Evolutionary conservation across 2,329 filamentous ascomycete species (phyloP).

Genomic region (Achaetomium macrosporum): DNA sequence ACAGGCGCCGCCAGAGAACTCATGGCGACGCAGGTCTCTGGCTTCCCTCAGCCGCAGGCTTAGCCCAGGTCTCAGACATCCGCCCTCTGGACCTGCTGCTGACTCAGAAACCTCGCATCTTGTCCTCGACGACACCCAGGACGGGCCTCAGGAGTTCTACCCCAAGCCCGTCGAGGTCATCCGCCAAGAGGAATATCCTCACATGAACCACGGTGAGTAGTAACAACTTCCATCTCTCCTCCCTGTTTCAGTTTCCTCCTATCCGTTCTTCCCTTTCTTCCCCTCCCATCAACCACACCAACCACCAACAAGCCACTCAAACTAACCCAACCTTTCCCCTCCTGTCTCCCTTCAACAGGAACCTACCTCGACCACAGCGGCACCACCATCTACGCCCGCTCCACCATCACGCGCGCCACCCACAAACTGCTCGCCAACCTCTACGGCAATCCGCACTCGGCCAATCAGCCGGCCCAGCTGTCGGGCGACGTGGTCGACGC

Average conservation of each 20-base stretch:
- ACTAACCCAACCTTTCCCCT: not conserved
- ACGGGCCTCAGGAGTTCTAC: slow-evolving; percentile 20
- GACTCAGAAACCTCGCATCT: not conserved
- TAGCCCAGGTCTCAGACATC: not conserved
- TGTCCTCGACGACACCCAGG: not conserved
- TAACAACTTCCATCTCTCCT: not conserved
- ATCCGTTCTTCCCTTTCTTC: too few relatives aligned
- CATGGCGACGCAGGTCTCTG: slow-evolving; percentile 13
- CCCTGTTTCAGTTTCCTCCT: not conserved
- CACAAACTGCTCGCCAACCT: slow-evolving; percentile 49
- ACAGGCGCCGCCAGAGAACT: slow-evolving; percentile 1
- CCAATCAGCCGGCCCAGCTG: slow-evolving; percentile 52
- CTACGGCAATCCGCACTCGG: slow-evolving; percentile 65
- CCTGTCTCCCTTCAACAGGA: slow-evolving; percentile 20
- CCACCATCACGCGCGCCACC: slow-evolving; percentile 51
- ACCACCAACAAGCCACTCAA: slow-evolving; percentile 9
- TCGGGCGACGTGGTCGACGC: slow-evolving; percentile 53
- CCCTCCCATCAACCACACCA: not conserved
- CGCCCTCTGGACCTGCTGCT: not conserved
- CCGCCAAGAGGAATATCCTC: slow-evolving; percentile 36
- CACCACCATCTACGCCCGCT: slow-evolving; percentile 52
- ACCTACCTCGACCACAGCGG: slow-evolving; percentile 55
- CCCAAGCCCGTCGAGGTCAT: slow-evolving; percentile 32
- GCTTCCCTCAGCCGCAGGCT: slow-evolving; percentile 17
- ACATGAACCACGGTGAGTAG: slow-evolving; percentile 37